Base-by-base conservation (phyloP, 345 rosid genomes). In the Bruguiera parviflora region DNA sequence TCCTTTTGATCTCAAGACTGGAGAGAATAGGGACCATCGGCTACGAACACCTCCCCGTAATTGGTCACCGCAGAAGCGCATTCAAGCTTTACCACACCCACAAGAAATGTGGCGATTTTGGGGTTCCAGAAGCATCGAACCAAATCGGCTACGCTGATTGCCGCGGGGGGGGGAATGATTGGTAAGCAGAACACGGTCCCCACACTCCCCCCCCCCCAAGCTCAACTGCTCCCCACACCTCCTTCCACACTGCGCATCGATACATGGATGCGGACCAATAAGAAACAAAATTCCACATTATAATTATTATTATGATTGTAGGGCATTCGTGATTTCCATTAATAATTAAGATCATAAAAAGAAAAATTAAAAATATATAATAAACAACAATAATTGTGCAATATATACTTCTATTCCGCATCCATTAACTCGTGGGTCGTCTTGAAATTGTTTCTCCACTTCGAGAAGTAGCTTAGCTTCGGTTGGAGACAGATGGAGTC, bases 131-230 rank as follows among this genome's bases (percentile, higher is more conserved):
- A 20, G 18, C 0, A 1, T 19, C 16, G 31, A 58, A 15, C 27
- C 33, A n/a, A 75, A 67, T 75, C 69, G 74, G 66, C 68, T 65
- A 83, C 86, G 86, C 20, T 58, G 78, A 80, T 78, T 78, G 78
- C 84, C 78, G 73, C 74, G 70, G 62, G 79, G 83, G 84, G 78
- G 72, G 76, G 70, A 60, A 47, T 4, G 13, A 21, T 52, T 52
- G 39, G 58, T 35, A n/a, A 13, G 15, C 3, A 6, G 49, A 37
- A 33, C 58, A 31, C 59, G 27, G 35, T 39, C 46, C 16, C 46
- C 46, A 11, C 15, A 1, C 63, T 13, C 73, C 72, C 75, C 31
- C 9, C 46, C 35, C 18, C 37, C 51, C 52, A 6, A 4, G 31
- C 46, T 2, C 46, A 55, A 10, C 5, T 27, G 15, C 69, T n/a